These are phyloP conservation scores for Sporobolomyces phaffii DNA, from an alignment of 768 basidiomycete species.

Conservation along the genomic window DNA sequence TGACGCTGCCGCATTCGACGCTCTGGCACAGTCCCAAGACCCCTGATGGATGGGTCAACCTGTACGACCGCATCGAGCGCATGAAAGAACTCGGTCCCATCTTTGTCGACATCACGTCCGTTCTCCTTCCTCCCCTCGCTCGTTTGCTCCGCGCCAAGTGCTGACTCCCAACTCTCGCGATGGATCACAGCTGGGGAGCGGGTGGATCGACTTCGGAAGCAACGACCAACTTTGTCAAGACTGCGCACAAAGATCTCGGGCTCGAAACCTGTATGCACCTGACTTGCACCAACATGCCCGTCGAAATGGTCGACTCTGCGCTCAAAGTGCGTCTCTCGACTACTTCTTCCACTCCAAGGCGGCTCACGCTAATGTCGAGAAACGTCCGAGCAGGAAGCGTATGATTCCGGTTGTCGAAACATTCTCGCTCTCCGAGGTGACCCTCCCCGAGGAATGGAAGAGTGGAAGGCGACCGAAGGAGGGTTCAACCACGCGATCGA, in stretches of 20 bases:
- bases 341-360: background rate
- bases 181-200: slow-evolving; percentile 83
- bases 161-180: background rate
- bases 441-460: slow-evolving; percentile 84
- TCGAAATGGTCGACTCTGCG: slow-evolving; percentile 87
- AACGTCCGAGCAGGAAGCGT: slow-evolving; percentile 52
- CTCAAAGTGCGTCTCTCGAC: slow-evolving; percentile 53
- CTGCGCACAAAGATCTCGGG: slow-evolving; percentile 65
- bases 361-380: background rate
- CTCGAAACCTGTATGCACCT: slow-evolving; percentile 99
- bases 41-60: slow-evolving; percentile 78
- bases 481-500: slow-evolving; percentile 78
- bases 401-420: slow-evolving; percentile 74
- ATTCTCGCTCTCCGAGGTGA: slow-evolving; percentile 92
- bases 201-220: slow-evolving; percentile 85
- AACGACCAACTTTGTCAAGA: slow-evolving; percentile 78
- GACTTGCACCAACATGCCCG: slow-evolving; percentile 98
- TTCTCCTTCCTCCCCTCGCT: slow-evolving; percentile 27
- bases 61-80: slow-evolving; percentile 95
- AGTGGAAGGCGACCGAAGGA: slow-evolving; percentile 79
- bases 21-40: slow-evolving; percentile 15
- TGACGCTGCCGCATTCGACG: background rate
- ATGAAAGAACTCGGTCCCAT: slow-evolving; percentile 93
- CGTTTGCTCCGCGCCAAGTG: background rate
- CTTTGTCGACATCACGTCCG: slow-evolving; percentile 98